Evolutionary conservation across 139 green algal species (phyloP), one percentile per base, ranked within the genome.

Genomic region (Chlorella vulgaris): DNA sequence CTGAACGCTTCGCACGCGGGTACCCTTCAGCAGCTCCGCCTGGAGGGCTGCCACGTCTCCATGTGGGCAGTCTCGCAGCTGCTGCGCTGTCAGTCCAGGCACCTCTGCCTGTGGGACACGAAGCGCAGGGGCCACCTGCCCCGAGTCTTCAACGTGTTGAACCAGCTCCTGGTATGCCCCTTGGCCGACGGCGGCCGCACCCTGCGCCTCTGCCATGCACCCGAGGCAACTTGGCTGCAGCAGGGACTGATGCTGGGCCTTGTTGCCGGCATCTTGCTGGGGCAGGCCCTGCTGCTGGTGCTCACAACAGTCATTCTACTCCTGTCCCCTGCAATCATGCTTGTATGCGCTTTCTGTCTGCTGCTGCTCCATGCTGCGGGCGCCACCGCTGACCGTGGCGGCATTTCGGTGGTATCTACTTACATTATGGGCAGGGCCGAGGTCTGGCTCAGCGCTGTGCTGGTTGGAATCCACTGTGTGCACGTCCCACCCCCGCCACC

Each of bases 1-100:
- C 73, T 68, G 21, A 55, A 60, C 51, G 53, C 73, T 10, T 38
- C 22, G 2, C 73, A 79, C 35, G 7, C 73, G 1, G 22, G 26
- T 7, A 43, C 19, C 18, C 71, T 79, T 33, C 53, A 39, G 18
- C 73, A 60, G 33, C 73, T 79, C 24, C 73, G 40, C 22, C 26
- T 79, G 2, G 73, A 69, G 3, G 73, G 73, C 53, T 79, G 73
- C 73, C 36, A 35, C 1, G 73, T 79, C 51, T 53, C 53, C 73
- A 79, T 51, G 33, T n/a, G 19, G 24, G 36, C 31, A 10, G 29
- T 79, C 24, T 28, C 68, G 36, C 15, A 28, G 24, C 22, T 39
- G 35, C 53, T 79, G 73, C 35, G 53, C 24, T 24, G 36, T 36
- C 73, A 78, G 71, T 47, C 53, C 10, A 7, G 35, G 21, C 24